Conservation (phyloP, 2,329 filamentous ascomycete species). For the Trichoderma koningii region DNA sequence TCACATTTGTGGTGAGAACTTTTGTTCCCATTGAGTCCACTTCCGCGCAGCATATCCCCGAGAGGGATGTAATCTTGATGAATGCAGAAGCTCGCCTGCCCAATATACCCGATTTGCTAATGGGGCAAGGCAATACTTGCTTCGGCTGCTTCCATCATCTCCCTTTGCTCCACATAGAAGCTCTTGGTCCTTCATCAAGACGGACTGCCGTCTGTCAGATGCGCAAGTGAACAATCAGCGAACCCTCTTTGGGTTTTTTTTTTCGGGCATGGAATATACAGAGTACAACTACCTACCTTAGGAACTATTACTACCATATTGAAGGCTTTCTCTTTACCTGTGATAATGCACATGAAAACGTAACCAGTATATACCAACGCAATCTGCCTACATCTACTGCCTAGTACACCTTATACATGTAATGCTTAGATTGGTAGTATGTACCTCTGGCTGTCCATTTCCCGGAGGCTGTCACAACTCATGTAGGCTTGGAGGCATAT, state of each 20-base stretch:
- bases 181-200: not conserved
- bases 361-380: no score
- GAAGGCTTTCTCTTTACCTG: no score
- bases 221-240: not conserved
- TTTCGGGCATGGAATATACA: not conserved
- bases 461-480: not conserved
- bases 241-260: not conserved
- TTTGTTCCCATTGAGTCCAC: not conserved
- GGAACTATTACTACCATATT: not conserved
- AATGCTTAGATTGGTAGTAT: no score
- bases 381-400: no score
- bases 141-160: not conserved
- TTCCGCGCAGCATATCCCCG: not conserved
- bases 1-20: not conserved
- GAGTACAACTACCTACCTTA: not conserved
- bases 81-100: conserved; percentile 2
- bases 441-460: not conserved
- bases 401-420: no score
- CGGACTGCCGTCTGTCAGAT: not conserved
- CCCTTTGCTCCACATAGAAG: not conserved
- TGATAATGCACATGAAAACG: no score
- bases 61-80: not conserved
- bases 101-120: conserved; percentile 6
- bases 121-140: conserved; percentile 18
- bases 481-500: not conserved